These are phyloP conservation scores for Fomitopsis pinicola DNA, from an alignment of 1,284 basidiomycete species.

Conservation along the genomic window DNA sequence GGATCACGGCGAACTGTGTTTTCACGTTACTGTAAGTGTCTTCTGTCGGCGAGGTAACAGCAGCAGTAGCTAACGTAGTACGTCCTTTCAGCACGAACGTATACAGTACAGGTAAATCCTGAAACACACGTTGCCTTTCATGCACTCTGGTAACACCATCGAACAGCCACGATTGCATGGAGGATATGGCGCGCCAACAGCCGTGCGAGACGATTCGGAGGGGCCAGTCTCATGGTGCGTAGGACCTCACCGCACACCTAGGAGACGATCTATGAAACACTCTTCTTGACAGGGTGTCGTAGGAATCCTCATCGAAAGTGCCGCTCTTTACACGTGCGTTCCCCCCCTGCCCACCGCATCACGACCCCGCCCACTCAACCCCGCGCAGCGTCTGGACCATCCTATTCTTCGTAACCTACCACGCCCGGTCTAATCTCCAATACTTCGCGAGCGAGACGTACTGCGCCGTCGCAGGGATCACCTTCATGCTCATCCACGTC, in stretches of 20 bases:
- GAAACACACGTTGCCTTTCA: too few relatives aligned
- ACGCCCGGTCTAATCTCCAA: not conserved
- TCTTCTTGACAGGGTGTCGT: not conserved
- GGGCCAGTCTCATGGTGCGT: not conserved
- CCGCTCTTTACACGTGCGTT: conserved; percentile 2
- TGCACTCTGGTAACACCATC: not conserved
- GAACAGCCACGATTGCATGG: not conserved
- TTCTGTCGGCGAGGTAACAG: not conserved
- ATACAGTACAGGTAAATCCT: not conserved
- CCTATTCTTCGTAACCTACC: not conserved
- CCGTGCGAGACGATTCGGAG: not conserved
- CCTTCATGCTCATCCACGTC: conserved; percentile 1
- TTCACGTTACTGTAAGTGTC: conserved; percentile 1
- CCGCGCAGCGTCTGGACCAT: not conserved
- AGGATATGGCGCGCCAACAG: not conserved
- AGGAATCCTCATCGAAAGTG: conserved; percentile 1
- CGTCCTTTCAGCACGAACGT: not conserved
- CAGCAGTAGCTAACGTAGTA: not conserved
- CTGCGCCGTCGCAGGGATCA: not conserved
- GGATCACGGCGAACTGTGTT: conserved; percentile 3
- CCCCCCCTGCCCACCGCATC: not conserved
- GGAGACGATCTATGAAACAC: not conserved
- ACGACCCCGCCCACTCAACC: not conserved
- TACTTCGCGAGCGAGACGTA: conserved; percentile 1
- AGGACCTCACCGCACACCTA: too few relatives aligned